Percentiles rank a stretch among this genome's conserved stretches.
These are phyloP conservation scores for Coemansia sp. DNA, from an alignment of 192 early-diverging fungal species.

Conservation along the genomic window DNA sequence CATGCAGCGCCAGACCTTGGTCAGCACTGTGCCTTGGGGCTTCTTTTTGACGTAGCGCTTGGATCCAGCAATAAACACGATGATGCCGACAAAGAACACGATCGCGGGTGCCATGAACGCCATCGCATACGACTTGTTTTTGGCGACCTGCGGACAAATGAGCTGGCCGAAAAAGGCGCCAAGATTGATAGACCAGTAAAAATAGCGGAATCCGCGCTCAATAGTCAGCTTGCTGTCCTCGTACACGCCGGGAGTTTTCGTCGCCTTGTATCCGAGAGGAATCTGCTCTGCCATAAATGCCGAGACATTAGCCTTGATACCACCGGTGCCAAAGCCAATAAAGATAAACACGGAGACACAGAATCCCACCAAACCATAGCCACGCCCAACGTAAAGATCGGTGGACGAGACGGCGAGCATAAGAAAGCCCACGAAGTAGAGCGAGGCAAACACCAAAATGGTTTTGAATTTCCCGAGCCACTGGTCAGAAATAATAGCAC, in stretches of 20 bases:
- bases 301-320: conserved; percentile 76
- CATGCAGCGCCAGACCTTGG: conserved; percentile 52
- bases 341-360: conserved; percentile 60
- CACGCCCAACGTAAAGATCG: conserved; percentile 42
- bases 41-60: conserved; percentile 55
- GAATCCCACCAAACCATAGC: conserved; percentile 61
- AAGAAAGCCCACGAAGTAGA: conserved; percentile 64
- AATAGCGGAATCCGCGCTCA: conserved; percentile 72
- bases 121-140: conserved; percentile 57
- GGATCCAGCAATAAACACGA: conserved; percentile 54
- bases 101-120: conserved; percentile 53
- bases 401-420: conserved; percentile 63
- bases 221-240: conserved; percentile 60
- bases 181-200: conserved; percentile 68
- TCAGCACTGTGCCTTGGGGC: conserved; percentile 62
- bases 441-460: conserved; percentile 60
- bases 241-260: conserved; percentile 44
- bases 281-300: conserved; percentile 72
- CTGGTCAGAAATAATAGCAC: conserved; percentile 70
- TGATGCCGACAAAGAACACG: conserved; percentile 53
- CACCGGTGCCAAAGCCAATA: conserved; percentile 71
- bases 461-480: conserved; percentile 71
- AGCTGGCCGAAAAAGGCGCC: conserved; percentile 58
- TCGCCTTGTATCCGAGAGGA: conserved; percentile 17
- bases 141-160: conserved; percentile 57